These are phyloP conservation scores for Mortierella alpina DNA, from an alignment of 192 early-diverging fungal species.

Conservation along the genomic window DNA sequence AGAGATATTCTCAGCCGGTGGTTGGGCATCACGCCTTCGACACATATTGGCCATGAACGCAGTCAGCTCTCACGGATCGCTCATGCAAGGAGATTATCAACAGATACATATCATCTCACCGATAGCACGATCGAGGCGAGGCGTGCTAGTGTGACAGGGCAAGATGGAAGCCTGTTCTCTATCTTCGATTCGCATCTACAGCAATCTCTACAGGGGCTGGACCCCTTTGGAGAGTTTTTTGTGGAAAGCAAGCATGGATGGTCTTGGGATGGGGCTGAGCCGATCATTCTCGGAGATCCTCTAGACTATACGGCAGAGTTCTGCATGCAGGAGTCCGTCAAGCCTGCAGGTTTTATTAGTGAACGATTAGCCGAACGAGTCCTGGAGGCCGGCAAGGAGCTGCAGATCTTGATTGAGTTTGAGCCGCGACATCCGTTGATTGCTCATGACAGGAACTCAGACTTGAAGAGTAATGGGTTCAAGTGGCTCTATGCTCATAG, in stretches of 20 bases:
- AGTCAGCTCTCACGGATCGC: neutral
- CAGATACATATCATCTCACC: neutral
- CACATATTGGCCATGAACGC: neutral
- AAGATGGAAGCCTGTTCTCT: slow-evolving; percentile 7
- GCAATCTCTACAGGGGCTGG: slow-evolving; percentile 34
- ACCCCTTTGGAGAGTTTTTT: slow-evolving; percentile 58
- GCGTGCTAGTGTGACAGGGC: too few species aligned
- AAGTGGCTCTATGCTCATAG: slow-evolving; percentile 22
- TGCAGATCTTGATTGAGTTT: slow-evolving; percentile 49
- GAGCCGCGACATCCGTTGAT: slow-evolving; percentile 44
- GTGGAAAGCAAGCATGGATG: slow-evolving; percentile 30
- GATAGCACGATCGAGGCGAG: neutral
- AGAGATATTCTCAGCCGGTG: slow-evolving; percentile 55
- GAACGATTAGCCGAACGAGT: slow-evolving; percentile 32
- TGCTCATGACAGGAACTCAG: slow-evolving; percentile 14
- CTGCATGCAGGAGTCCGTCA: slow-evolving; percentile 2
- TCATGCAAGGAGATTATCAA: neutral
- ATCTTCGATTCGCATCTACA: slow-evolving; percentile 38
- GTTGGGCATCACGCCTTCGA: slow-evolving; percentile 45
- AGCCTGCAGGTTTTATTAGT: slow-evolving; percentile 40
- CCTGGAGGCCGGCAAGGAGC: slow-evolving; percentile 56
- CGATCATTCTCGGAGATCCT: slow-evolving; percentile 31
- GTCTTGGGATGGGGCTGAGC: slow-evolving; percentile 30
- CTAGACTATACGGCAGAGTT: slow-evolving; percentile 21
- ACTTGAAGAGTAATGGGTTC: slow-evolving; percentile 6